Evolutionary conservation across 2,329 filamentous ascomycete genomes (phyloP).

Genomic region (Aspergillus phoenicis): DNA sequence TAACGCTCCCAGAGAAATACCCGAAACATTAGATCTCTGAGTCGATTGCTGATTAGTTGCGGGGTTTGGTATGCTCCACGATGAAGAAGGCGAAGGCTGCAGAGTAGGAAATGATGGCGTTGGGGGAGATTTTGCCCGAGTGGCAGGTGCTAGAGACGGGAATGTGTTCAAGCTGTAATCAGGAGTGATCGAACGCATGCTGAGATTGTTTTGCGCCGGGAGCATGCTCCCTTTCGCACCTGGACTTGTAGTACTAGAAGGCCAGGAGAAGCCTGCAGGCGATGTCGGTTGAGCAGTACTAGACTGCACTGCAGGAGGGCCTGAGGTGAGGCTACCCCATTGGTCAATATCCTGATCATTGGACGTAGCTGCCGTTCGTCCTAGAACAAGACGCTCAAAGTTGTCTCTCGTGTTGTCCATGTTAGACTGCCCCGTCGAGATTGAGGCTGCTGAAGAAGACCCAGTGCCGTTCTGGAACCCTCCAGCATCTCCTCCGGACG

Average conservation of each 20-base stretch:
- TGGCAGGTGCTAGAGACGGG: slow-evolving; percentile 48
- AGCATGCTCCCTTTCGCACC: slow-evolving; percentile 23
- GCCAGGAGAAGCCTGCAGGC: slow-evolving; percentile 47
- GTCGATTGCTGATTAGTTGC: slow-evolving; percentile 18
- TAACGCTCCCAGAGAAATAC: slow-evolving; percentile 28
- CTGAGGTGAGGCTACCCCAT: slow-evolving; percentile 37
- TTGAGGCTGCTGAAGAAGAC: slow-evolving; percentile 30
- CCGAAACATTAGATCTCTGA: slow-evolving; percentile 19
- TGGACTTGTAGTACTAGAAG: slow-evolving; percentile 32
- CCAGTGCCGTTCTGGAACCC: slow-evolving; percentile 41
- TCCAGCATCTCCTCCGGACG: slow-evolving; percentile 57
- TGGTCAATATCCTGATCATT: slow-evolving; percentile 34
- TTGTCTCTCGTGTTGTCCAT: slow-evolving; percentile 66
- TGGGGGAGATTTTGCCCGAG: slow-evolving; percentile 37
- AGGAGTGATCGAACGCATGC: slow-evolving; percentile 54
- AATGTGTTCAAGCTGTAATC: slow-evolving; percentile 53
- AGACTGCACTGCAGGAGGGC: slow-evolving; percentile 31
- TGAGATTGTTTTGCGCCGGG: slow-evolving; percentile 26
- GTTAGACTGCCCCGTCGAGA: slow-evolving; percentile 45
- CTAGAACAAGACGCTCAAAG: slow-evolving; percentile 88
- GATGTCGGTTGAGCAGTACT: slow-evolving; percentile 22
- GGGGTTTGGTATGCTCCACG: slow-evolving; percentile 21
- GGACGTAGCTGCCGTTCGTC: slow-evolving; percentile 53
- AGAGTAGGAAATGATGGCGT: slow-evolving; percentile 29
- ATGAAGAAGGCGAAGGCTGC: slow-evolving; percentile 34